Percentiles rank a stretch among this genome's conserved stretches.
phyloP scores from a whole-genome alignment of 2,329 filamentous ascomycete species.

The Neopestalotiopsis sp. region DNA sequence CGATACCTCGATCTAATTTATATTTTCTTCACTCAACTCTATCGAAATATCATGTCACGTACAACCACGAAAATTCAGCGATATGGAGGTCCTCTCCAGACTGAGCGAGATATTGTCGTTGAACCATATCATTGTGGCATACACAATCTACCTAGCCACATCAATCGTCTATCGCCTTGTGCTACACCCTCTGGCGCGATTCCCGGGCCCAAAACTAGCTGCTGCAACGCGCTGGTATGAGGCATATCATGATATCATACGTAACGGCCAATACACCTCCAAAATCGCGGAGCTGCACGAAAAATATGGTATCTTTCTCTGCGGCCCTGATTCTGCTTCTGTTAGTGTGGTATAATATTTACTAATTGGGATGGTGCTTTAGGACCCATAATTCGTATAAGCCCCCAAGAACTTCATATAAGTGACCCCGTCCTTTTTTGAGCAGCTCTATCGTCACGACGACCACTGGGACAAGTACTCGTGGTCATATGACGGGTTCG shows the following conservation, averaged over 20 bases:
- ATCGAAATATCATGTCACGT: no score
- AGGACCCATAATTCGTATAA: conserved; percentile 16
- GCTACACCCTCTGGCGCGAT: conserved; percentile 21
- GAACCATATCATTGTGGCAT: no score
- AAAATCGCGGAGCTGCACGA: conserved; percentile 24
- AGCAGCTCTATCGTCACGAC: conserved; percentile 17
- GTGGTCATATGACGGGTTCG: background rate
- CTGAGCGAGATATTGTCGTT: no score
- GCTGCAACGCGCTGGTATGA: conserved; percentile 25
- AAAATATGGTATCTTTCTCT: conserved; percentile 20
- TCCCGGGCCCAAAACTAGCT: conserved; percentile 26
- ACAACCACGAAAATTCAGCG: no score
- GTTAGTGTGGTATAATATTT: background rate
- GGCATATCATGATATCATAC: conserved; percentile 25
- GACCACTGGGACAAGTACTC: conserved; percentile 20
- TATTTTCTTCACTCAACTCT: no score
- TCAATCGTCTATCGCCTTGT: background rate
- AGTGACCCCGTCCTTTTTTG: conserved; percentile 11
- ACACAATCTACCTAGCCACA: background rate
- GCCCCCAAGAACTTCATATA: conserved; percentile 11
- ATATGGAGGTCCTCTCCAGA: no score
- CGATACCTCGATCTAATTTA: no score
- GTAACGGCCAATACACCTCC: conserved; percentile 22
- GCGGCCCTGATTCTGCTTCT: background rate
- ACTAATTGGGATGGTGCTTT: background rate